phyloP scores from a whole-genome alignment of 2,329 filamentous ascomycete genomes.

The Rutstroemia sydowiana region DNA sequence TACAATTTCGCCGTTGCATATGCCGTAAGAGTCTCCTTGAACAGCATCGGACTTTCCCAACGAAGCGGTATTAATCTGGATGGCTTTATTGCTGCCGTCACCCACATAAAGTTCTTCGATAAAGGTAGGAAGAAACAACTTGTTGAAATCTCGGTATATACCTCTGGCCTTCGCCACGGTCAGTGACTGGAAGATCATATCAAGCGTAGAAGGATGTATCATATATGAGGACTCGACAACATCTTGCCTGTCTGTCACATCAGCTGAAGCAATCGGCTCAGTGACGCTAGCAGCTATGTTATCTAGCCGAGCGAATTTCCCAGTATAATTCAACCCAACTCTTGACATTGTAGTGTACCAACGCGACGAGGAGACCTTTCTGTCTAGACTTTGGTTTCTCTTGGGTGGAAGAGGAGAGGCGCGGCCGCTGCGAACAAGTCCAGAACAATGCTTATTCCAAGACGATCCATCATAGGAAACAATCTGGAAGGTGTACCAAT shows the following conservation, averaged over 20 bases:
- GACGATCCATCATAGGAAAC: constrained; percentile 20
- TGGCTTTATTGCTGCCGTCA: neutral
- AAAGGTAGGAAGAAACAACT: neutral
- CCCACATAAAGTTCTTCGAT: neutral
- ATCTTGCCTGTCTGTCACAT: neutral
- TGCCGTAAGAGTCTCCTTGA: neutral
- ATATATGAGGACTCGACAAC: neutral
- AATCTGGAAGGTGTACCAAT: constrained; percentile 10
- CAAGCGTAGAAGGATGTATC: neutral
- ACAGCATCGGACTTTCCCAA: neutral
- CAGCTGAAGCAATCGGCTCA: neutral
- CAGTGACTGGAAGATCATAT: neutral
- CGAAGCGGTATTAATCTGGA: neutral
- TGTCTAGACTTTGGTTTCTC: neutral
- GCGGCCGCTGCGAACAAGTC: constrained; percentile 15
- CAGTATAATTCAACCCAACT: constrained; percentile 20
- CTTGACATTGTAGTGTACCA: constrained; percentile 12
- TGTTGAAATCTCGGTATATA: neutral
- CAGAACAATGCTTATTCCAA: constrained; percentile 28
- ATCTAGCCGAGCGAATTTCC: constrained; percentile 16
- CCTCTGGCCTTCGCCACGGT: neutral
- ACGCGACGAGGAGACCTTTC: neutral
- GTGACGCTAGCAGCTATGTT: neutral
- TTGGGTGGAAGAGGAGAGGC: neutral
- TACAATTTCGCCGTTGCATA: neutral